Base-by-base conservation (phyloP, 1,284 basidiomycete genomes). In the Leccinum pachyderme region DNA sequence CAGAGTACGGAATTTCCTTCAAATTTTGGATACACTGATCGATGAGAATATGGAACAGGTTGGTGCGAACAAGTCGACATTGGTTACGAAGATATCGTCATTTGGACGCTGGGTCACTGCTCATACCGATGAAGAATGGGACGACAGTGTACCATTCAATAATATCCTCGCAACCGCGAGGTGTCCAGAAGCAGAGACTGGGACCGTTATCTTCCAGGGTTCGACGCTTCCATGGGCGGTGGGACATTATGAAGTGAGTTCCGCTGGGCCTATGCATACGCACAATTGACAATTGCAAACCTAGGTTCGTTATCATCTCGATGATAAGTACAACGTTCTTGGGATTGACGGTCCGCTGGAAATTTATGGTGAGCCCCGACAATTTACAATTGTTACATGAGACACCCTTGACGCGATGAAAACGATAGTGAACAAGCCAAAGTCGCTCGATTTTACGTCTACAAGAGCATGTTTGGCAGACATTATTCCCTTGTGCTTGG, bases 251-350 rank as follows among this genome's bases (percentile, higher is more conserved):
- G 96, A 99, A 79, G 84, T 95, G 64, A 69, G 52, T 51, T 44
- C n/a, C 33, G 48, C 41, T 29, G 8, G 29, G 28, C 11, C 33
- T n/a, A 39, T 39, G 4, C 35, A 15, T 31, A 25, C 15, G 33
- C n/a, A 32, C 11, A 12, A 44, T 49, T 57, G 33, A 63, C 48
- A 11, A 28, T 31, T 46, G 22, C 37, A 32, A 47, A 53, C 28
- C 37, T 45, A 89, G 87, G 75, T 88, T 57, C 84, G 89, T 3
- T 92, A 92, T 66, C 93, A 96, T 69, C 93, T 95, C 64, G 91
- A 93, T 69, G 92, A 93, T 47, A 98, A 96, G 72, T 93, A 99
- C 75, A 97, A 95, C 69, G 96, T 99, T 54, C 90, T 99, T 81
- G 84, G 86, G 53, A 72, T 88, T 48, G 85, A 89, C 53, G 86